A percentile compares a stretch with the other conserved stretches of the same genome.
These are phyloP conservation scores for Clarkia xantiana DNA, from an alignment of 345 rosid species.

Conservation along the genomic window DNA sequence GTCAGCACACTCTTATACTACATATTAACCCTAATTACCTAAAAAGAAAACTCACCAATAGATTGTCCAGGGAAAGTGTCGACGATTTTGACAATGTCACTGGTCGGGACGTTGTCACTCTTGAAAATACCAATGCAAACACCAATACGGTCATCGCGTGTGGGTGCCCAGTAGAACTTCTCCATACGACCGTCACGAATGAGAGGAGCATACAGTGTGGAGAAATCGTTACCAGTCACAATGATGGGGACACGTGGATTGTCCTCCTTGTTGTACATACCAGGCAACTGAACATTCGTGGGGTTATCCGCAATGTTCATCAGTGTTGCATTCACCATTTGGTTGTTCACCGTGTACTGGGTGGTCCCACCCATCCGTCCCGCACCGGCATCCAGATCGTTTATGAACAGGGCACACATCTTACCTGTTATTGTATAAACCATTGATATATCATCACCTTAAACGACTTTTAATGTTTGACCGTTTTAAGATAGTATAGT, in stretches of 20 bases:
- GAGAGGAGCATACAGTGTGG: constrained; percentile 17
- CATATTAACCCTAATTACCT: too few species aligned
- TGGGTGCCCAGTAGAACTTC: constrained; percentile 21
- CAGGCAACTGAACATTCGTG: constrained; percentile 15
- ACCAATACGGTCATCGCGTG: constrained; percentile 18
- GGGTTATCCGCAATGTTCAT: constrained; percentile 22
- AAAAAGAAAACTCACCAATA: constrained; percentile 11
- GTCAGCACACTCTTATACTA: too few species aligned
- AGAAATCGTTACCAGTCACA: constrained; percentile 18
- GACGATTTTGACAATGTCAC: constrained; percentile 12
- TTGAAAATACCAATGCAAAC: constrained; percentile 17
- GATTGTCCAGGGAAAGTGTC: constrained; percentile 18
- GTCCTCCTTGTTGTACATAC: constrained; percentile 19
- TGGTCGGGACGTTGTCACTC: constrained; percentile 8
- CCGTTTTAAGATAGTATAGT: too few species aligned
- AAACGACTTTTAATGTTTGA: too few species aligned
- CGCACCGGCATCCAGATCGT: constrained; percentile 17
- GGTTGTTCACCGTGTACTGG: constrained; percentile 18
- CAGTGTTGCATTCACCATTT: constrained; percentile 19
- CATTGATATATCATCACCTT: too few species aligned
- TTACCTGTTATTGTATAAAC: too few species aligned
- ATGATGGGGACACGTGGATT: constrained; percentile 17
- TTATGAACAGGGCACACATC: constrained; percentile 18
- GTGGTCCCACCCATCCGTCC: constrained; percentile 16
- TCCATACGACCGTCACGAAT: constrained; percentile 22